Percentiles rank a stretch among this genome's conserved stretches.
These are phyloP conservation scores for Biancaea sappan DNA, from an alignment of 306 rosid species.

Conservation along the genomic window DNA sequence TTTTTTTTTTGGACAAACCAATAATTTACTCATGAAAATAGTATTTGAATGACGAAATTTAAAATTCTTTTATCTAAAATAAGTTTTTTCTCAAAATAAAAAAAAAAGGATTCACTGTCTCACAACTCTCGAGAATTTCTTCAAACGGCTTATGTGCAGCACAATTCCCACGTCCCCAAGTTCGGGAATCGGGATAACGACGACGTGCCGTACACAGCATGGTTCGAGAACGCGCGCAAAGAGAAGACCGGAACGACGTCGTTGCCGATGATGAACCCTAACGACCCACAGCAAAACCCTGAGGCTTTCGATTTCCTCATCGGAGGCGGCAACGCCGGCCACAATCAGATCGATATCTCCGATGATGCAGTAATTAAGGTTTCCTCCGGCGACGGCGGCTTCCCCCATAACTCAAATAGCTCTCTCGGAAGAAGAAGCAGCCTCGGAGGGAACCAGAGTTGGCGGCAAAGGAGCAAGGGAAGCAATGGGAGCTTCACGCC, in stretches of 20 bases:
- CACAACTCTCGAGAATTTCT: background rate
- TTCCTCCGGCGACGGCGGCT: background rate
- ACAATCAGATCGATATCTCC: background rate
- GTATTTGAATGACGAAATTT: too few species aligned
- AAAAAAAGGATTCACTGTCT: background rate
- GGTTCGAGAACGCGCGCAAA: constrained; percentile 47
- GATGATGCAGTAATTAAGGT: background rate
- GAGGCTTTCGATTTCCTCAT: constrained; percentile 31
- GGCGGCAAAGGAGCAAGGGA: background rate
- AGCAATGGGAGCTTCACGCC: constrained; percentile 6
- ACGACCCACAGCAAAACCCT: constrained; percentile 53
- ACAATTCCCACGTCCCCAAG: constrained; percentile 46
- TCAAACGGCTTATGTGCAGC: background rate
- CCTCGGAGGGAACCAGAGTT: background rate
- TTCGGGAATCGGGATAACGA: constrained; percentile 60
- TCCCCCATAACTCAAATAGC: background rate
- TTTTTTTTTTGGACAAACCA: too few species aligned
- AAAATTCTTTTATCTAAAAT: too few species aligned
- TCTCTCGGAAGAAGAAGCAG: background rate
- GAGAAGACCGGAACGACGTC: constrained; percentile 9
- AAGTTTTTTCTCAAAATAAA: too few species aligned
- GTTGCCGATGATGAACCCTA: constrained; percentile 40
- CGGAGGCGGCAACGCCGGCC: background rate
- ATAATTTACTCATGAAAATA: too few species aligned
- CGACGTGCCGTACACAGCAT: constrained; percentile 47